These are phyloP conservation scores for Penicillium sp. DNA, from an alignment of 2,329 filamentous ascomycete species.

Conservation along the genomic window DNA sequence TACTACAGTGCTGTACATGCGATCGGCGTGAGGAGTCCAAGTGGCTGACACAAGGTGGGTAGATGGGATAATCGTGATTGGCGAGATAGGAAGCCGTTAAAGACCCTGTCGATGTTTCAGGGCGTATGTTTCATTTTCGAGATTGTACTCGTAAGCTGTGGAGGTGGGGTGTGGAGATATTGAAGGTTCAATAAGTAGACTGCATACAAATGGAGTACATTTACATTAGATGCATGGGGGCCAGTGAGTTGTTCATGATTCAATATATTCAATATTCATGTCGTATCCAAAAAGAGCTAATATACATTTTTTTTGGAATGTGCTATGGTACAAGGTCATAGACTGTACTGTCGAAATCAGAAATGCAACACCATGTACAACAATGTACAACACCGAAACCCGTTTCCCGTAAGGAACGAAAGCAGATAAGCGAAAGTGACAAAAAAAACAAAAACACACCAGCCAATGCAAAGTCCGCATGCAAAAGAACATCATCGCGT, in stretches of 20 bases:
- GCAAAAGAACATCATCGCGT: constrained; percentile 21
- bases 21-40: neutral
- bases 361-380: constrained; percentile 13
- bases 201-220: neutral
- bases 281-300: constrained; percentile 7
- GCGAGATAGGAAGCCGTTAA: neutral
- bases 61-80: neutral
- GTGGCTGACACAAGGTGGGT: neutral
- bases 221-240: neutral
- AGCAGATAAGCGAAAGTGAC: neutral
- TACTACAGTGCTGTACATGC: neutral
- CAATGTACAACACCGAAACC: constrained; percentile 10
- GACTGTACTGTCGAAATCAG: constrained; percentile 4
- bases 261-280: neutral
- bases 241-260: neutral
- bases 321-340: constrained; percentile 12
- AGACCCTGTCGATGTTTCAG: constrained; percentile 1
- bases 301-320: constrained; percentile 12
- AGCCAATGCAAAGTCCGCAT: constrained; percentile 22
- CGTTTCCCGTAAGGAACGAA: neutral
- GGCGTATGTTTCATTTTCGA: neutral
- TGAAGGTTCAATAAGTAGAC: neutral
- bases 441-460: constrained; percentile 8
- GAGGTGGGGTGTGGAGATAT: neutral
- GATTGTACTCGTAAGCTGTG: neutral